Evolutionary conservation across 805 yeast species (phyloP), one percentile per base, ranked within the genome.

Genomic region (Kregervanrija fluxuum): DNA sequence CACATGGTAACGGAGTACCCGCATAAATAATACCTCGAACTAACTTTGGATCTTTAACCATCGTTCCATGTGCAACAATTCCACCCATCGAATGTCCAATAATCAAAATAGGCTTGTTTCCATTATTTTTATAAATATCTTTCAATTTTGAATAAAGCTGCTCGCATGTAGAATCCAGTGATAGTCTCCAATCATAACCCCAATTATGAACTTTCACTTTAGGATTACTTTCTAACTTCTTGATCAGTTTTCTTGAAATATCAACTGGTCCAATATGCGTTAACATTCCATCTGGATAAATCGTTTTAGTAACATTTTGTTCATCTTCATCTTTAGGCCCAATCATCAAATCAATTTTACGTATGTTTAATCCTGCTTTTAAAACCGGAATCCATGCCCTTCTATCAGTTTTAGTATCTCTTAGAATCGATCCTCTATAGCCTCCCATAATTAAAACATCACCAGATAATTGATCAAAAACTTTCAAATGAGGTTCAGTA

Each of bases 51-150:
- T 78, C 74, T 42, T 67, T 66, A 43, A 82, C 84, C 71, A 90
- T 67, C 0, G 84, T 87, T 45, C 83, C 81, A 57, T 88, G 96
- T 0, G 95, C 79, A 6, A 90, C 74, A 32, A 90, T 59, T 0
- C 97, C 97, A 43, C 97, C 97, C 96, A 90, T 89, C 0, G 96
- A 88, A 61, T 90, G 97, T 0, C 93, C 93, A 42, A 90, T 77
- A 1, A 90, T 78, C 22, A 82, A 65, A 0, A 81, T 73, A 11
- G 85, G 88, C 48, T 74, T 74, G 13, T 77, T 78, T 0, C 74
- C 75, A 35, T 56, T 54, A 22, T 62, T 55, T 10, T 68, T 59
- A 38, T 74, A 69, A 28, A 87, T 64, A 5, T 68, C 56, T 14
- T 54, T 50, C 12, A 86, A 60, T 40, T 69, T 70, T n/a, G 70